Percentiles rank a stretch among this genome's conserved stretches.
phyloP scores from a whole-genome alignment of 306 rosid genomes.

The Begonia fuchsioides region DNA sequence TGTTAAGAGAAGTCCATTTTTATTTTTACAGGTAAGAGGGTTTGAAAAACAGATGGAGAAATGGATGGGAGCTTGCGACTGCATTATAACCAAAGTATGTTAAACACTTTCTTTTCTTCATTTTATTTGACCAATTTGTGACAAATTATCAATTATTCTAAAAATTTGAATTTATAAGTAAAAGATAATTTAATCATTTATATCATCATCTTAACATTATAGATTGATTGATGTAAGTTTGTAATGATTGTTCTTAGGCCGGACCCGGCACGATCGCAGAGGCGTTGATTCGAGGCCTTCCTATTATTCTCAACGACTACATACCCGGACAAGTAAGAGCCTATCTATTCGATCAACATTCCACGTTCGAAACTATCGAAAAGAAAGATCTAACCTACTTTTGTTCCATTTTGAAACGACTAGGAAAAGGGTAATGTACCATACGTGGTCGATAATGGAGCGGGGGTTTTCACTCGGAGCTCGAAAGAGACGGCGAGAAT shows the following conservation, averaged over 20 bases:
- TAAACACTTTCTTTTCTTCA: neutral
- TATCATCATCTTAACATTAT: too few relatives aligned
- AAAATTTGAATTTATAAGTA: too few relatives aligned
- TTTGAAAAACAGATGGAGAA: constrained; percentile 82
- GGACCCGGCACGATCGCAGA: constrained; percentile 99
- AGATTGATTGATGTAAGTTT: too few relatives aligned
- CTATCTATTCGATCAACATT: neutral
- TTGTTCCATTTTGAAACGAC: neutral
- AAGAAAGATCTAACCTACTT: neutral
- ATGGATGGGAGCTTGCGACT: constrained; percentile 99
- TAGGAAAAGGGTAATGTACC: constrained; percentile 98
- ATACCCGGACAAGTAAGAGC: constrained; percentile 85
- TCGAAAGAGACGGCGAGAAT: constrained; percentile 69
- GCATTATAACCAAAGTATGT: constrained; percentile 90
- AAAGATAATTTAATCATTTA: too few relatives aligned
- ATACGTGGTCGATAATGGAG: constrained; percentile 84
- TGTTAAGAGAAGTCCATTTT: neutral
- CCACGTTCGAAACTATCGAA: too few relatives aligned
- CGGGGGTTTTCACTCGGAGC: constrained; percentile 91
- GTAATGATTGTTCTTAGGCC: constrained; percentile 35
- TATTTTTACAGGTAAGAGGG: constrained; percentile 53
- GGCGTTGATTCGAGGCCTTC: constrained; percentile 95
- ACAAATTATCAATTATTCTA: too few relatives aligned
- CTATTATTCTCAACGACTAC: constrained; percentile 86
- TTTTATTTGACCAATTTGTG: neutral